Evolutionary conservation across 148 eudicot species (phyloP), one percentile per base, ranked within the genome.

Genomic region (Rhododendron mucronatum): DNA sequence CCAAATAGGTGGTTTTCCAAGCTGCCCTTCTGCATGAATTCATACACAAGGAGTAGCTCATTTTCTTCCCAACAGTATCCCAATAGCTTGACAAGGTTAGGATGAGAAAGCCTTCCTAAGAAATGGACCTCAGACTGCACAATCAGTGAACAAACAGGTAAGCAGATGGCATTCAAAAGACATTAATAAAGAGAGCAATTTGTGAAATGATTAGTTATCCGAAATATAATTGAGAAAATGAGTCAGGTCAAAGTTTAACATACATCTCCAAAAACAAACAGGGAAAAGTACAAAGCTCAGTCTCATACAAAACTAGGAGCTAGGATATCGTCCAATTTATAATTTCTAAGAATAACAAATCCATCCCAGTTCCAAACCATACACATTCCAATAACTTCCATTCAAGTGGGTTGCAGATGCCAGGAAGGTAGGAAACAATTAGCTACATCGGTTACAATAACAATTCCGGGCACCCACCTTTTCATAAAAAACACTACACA

Each of bases 1-100:
- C 96, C 95, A 74, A 95, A 95, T 5, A 95, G 93, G 88, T 95
- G 98, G 86, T 95, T 94, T 83, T 95, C 98, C 79, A 95, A 89
- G 90, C 98, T 94, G 50, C 98, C 98, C 53, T 88, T 91, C 80
- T 93, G 95, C 98, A 95, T 91, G 83, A 89, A 95, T 55, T 95
- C 98, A 47, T 95, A 95, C 26, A 95, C 92, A 82, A 95, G 98
- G 21, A 95, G 90, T 33, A 94, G 85, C 86, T 95, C 95, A 26
- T 85, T 76, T 9, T 92, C 94, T 83, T 94, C 98, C 91, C 88
- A 94, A 80, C 96, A 94, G 87, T 95, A 95, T 12, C 98, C 96
- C 84, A 95, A 87, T 55, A 95, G 89, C 87, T 87, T 95, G 6
- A 95, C 98, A 78, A 95, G 90, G 87, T 95, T 95, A 21, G 94